Base-by-base conservation (phyloP, 768 basidiomycete species). In the Leccinum incarnatum region DNA sequence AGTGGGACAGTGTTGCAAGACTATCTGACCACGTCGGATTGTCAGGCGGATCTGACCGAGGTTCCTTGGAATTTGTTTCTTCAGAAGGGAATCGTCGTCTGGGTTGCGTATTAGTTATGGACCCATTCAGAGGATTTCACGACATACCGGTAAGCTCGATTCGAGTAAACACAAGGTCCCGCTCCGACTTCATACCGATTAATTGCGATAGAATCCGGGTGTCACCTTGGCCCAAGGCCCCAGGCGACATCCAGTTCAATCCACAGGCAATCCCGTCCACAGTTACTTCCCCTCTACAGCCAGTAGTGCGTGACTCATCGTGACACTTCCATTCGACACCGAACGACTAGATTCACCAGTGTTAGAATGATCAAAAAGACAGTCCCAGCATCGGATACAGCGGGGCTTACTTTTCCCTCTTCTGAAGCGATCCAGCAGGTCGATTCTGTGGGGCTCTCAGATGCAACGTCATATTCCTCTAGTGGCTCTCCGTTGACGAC, bases 341-440 rank as follows among this genome's bases (percentile, higher is more conserved):
- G 45, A 65, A 65, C 47, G 52, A 51, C 66, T 63, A 7, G 45
- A 37, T 36, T 7, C 23, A 29, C 46, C 15, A 17, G 37, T 37
- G 8, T 49, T 7, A 54, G 47, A 25, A 45, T 30, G 10, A 12
- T 23, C 11, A 29, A 56, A 21, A 3, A 17, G 17, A 37, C 17
- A 37, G 17, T 15, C 15, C 37, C 37, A 1, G 7, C 17, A 17
- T 37, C 19, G 9, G 23, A 27, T 17, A 21, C 15, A 12, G 27
- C 14, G 25, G 9, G 48, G 25, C 15, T 17, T 46, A 55, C 68
- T 51, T 68, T 70, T 55, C 64, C 66, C 8, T 61, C 62, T 53
- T 69, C 59, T 0, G 68, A 69, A 14, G 65, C 54, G 19, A 69
- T 56, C 63, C 65, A 69, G 40, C 68, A 69, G 15, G 61, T 63